Percentiles rank a stretch among this genome's conserved stretches.
Conservation (phyloP, 495 filamentous ascomycete genomes). For the Aspergillus biplanus region DNA sequence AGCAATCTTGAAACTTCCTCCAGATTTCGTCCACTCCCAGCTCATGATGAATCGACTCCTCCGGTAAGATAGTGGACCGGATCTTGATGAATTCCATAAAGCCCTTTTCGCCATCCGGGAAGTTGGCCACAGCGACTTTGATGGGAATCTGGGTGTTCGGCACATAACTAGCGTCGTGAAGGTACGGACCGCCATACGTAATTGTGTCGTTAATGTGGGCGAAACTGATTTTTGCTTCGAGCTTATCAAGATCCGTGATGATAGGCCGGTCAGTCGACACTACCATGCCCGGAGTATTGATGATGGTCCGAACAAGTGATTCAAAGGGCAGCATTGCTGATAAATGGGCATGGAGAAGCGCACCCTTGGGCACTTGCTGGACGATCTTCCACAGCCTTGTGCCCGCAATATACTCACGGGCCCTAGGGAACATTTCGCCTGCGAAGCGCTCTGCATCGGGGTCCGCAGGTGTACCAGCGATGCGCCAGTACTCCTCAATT, state of each 20-base stretch:
- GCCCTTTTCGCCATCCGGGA: constrained; percentile 11
- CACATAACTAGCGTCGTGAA: constrained; percentile 16
- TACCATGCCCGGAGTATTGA: constrained; percentile 26
- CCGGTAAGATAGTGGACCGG: constrained; percentile 14
- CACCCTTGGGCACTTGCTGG: constrained; percentile 29
- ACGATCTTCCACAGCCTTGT: constrained; percentile 26
- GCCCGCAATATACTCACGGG: constrained; percentile 16
- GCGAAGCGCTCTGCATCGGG: constrained; percentile 23
- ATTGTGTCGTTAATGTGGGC: constrained; percentile 21
- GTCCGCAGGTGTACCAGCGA: constrained; percentile 9
- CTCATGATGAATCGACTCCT: constrained; percentile 20
- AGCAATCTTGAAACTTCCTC: constrained; percentile 18
- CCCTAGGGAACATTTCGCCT: constrained; percentile 25
- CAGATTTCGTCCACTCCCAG: constrained; percentile 25
- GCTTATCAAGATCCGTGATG: not conserved
- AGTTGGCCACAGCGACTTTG: constrained; percentile 9
- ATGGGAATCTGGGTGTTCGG: constrained; percentile 21
- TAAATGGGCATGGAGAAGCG: constrained; percentile 28
- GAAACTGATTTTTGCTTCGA: constrained; percentile 23
- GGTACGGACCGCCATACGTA: not conserved
- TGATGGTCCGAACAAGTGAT: constrained; percentile 9
- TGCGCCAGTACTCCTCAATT: constrained; percentile 27
- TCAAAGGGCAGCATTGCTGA: constrained; percentile 26
- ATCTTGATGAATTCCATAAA: constrained; percentile 20
- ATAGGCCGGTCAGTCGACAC: constrained; percentile 22